phyloP scores from a whole-genome alignment of 2,329 filamentous ascomycete species.

The Sporothrix phasma region DNA sequence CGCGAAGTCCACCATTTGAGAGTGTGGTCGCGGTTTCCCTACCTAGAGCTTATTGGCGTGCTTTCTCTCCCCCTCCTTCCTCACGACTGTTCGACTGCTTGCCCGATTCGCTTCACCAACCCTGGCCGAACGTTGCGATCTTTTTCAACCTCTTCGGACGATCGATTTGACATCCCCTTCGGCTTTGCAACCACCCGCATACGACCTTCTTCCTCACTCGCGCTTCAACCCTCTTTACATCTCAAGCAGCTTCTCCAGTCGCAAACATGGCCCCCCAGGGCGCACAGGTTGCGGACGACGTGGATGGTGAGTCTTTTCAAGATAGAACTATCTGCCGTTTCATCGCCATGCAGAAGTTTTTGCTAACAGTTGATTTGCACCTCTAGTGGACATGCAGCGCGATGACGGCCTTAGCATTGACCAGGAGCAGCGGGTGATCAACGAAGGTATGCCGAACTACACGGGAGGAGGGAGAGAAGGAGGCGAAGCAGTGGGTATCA shows the following conservation, averaged over 20 bases:
- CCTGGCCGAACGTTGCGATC: background rate
- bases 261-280: conserved; percentile 33
- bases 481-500: no score
- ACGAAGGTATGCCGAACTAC: conserved; percentile 55
- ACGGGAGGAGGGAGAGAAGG: background rate
- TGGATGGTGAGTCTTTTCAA: conserved; percentile 33
- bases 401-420: conserved; percentile 56
- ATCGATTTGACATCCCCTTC: background rate
- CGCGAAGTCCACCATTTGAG: no score
- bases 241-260: background rate
- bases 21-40: conserved; percentile 8
- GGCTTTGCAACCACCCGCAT: background rate
- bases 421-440: conserved; percentile 77
- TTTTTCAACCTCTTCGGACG: no score
- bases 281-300: conserved; percentile 38
- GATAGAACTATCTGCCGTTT: background rate
- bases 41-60: background rate
- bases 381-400: conserved; percentile 39
- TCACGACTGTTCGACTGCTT: background rate
- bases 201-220: background rate
- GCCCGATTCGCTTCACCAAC: background rate
- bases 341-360: no score
- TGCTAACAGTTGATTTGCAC: conserved; percentile 16
- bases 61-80: background rate
- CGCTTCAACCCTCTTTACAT: background rate